phyloP scores from a whole-genome alignment of 345 rosid genomes.

The Rubroshorea leprosula region DNA sequence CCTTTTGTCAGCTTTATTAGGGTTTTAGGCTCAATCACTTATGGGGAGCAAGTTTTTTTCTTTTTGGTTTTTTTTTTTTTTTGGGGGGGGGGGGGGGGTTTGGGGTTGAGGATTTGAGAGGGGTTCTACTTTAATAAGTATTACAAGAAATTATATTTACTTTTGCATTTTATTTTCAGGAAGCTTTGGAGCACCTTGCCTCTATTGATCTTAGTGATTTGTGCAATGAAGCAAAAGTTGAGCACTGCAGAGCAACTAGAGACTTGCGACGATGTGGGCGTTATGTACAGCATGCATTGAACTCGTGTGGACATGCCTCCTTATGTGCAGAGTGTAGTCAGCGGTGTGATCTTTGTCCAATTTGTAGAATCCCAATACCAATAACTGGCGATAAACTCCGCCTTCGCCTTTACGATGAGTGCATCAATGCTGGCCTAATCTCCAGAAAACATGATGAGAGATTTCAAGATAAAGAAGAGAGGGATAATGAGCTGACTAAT shows the following conservation, averaged over 20 bases:
- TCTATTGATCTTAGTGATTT: slow-evolving; percentile 65
- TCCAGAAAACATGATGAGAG: slow-evolving; percentile 47
- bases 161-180: slow-evolving; percentile 45
- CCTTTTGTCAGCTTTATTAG: too few relatives aligned
- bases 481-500: slow-evolving; percentile 47
- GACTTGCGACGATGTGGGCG: slow-evolving; percentile 87
- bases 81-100: neutral
- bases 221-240: slow-evolving; percentile 79
- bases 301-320: slow-evolving; percentile 88
- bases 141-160: too few relatives aligned
- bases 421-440: slow-evolving; percentile 79
- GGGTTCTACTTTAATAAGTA: too few relatives aligned
- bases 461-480: slow-evolving; percentile 54
- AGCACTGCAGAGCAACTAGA: slow-evolving; percentile 88
- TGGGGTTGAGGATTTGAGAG: too few relatives aligned
- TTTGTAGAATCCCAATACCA: slow-evolving; percentile 58
- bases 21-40: too few relatives aligned
- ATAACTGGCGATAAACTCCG: slow-evolving; percentile 35
- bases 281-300: slow-evolving; percentile 57
- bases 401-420: slow-evolving; percentile 75
- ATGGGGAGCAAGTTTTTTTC: too few relatives aligned
- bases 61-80: neutral
- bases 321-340: slow-evolving; percentile 81
- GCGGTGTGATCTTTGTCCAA: slow-evolving; percentile 80
- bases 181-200: slow-evolving; percentile 79